Percentiles rank a stretch among this genome's conserved stretches.
Conservation (phyloP, 2,329 filamentous ascomycete species). For the Colletotrichum cordylinicola region DNA sequence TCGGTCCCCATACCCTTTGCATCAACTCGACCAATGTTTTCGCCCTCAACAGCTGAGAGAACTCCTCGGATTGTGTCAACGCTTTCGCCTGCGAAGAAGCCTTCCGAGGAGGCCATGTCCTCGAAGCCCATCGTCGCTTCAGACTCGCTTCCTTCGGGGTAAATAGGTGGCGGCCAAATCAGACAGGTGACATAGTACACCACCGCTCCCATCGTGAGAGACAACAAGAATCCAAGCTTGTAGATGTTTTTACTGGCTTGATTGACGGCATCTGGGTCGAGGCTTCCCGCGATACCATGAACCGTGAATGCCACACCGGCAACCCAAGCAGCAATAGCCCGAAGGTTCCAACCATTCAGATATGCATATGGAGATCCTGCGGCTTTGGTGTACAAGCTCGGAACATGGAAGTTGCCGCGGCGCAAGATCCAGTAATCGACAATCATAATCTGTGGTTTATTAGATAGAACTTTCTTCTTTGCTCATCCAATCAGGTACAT, state of each 20-base stretch:
- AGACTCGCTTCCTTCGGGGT: slow-evolving; percentile 22
- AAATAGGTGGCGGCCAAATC: slow-evolving; percentile 25
- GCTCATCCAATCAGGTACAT: not conserved
- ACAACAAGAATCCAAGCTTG: slow-evolving; percentile 31
- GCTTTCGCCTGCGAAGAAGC: slow-evolving; percentile 26
- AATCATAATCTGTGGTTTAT: slow-evolving; percentile 33
- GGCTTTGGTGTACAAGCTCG: slow-evolving; percentile 31
- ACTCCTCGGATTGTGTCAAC: slow-evolving; percentile 9
- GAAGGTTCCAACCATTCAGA: not conserved
- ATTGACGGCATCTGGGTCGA: slow-evolving; percentile 25
- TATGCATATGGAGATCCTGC: slow-evolving; percentile 1
- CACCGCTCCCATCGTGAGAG: slow-evolving; percentile 27
- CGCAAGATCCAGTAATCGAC: slow-evolving; percentile 38
- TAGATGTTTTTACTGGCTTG: slow-evolving; percentile 30
- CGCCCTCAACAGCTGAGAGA: not conserved
- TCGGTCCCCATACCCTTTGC: not conserved
- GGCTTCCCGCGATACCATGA: slow-evolving; percentile 29
- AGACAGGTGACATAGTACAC: slow-evolving; percentile 27
- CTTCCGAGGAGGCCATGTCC: slow-evolving; percentile 24
- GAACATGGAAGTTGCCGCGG: slow-evolving; percentile 37
- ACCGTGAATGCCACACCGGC: slow-evolving; percentile 23
- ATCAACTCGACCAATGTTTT: not conserved
- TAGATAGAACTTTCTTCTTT: not conserved
- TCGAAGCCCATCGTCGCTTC: slow-evolving; percentile 17
- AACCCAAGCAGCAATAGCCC: not conserved